Evolutionary conservation across 2,329 filamentous ascomycete species (phyloP).

Genomic region (Penicillium thymicola): DNA sequence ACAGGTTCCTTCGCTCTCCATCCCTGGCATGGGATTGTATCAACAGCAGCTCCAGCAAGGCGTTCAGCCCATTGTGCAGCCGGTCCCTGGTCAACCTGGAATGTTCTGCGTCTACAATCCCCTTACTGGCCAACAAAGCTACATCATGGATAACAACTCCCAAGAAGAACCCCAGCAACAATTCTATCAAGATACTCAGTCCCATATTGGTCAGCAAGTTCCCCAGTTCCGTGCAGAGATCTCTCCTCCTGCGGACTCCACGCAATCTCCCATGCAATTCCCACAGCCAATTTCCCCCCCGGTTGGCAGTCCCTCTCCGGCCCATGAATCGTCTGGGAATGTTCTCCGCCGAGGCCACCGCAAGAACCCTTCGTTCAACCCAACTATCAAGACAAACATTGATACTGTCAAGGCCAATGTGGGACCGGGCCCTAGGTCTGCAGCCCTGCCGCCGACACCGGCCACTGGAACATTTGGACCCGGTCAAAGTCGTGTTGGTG

Average conservation of each 20-base stretch:
- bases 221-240: slow-evolving; percentile 73
- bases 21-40: slow-evolving; percentile 57
- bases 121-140: slow-evolving; percentile 76
- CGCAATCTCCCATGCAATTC: slow-evolving; percentile 54
- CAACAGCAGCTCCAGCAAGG: slow-evolving; percentile 65
- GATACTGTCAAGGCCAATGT: slow-evolving; percentile 51
- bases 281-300: slow-evolving; percentile 64
- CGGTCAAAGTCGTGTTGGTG: slow-evolving; percentile 86
- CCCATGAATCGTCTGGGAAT: slow-evolving; percentile 75
- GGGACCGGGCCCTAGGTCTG: slow-evolving; percentile 70
- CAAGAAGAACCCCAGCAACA: slow-evolving; percentile 44
- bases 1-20: slow-evolving; percentile 51
- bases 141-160: slow-evolving; percentile 68
- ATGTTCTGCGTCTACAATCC: slow-evolving; percentile 83
- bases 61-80: slow-evolving; percentile 61
- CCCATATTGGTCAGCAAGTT: slow-evolving; percentile 50
- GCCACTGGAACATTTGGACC: slow-evolving; percentile 84
- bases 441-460: slow-evolving; percentile 75
- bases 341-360: slow-evolving; percentile 93
- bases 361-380: slow-evolving; percentile 73
- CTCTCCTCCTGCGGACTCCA: slow-evolving; percentile 69
- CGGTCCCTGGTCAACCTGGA: slow-evolving; percentile 67
- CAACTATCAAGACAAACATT: slow-evolving; percentile 44
- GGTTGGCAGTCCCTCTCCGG: slow-evolving; percentile 64
- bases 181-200: slow-evolving; percentile 40